Evolutionary conservation across 495 filamentous ascomycete species (phyloP).

Genomic region (Darksidea phi): DNA sequence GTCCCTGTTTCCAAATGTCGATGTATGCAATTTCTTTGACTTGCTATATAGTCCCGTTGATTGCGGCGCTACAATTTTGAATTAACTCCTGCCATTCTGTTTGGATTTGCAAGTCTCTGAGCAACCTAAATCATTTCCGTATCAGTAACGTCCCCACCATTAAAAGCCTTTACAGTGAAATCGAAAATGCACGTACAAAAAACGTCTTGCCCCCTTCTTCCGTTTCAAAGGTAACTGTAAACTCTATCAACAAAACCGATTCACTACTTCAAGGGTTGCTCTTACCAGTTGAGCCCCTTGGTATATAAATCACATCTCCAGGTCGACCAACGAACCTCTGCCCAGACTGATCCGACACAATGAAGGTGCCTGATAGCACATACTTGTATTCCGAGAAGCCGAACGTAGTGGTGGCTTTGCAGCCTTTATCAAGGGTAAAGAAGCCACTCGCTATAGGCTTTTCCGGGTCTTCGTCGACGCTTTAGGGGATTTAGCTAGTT

Average conservation of each 20-base stretch:
- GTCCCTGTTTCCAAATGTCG: too few relatives aligned
- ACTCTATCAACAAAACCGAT: too few relatives aligned
- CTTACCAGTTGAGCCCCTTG: neutral
- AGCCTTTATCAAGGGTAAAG: neutral
- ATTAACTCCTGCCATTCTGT: neutral
- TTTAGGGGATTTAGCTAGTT: neutral
- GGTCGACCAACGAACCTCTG: neutral
- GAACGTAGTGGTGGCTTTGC: neutral
- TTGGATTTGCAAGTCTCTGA: neutral
- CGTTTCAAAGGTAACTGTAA: neutral
- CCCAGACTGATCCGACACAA: neutral
- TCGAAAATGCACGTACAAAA: neutral
- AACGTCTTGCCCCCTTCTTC: neutral
- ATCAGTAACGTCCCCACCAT: neutral
- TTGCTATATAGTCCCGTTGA: too few relatives aligned
- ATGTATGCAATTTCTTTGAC: too few relatives aligned
- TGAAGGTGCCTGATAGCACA: neutral
- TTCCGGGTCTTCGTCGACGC: neutral
- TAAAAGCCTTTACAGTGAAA: neutral
- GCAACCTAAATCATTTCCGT: neutral
- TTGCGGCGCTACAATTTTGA: neutral
- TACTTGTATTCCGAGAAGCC: neutral
- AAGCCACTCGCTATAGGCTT: neutral
- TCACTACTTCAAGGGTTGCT: too few relatives aligned
- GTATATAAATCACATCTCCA: neutral